Evolutionary conservation across 805 yeast genomes (phyloP).

Genomic region (Wickerhamiella sergipiensis): DNA sequence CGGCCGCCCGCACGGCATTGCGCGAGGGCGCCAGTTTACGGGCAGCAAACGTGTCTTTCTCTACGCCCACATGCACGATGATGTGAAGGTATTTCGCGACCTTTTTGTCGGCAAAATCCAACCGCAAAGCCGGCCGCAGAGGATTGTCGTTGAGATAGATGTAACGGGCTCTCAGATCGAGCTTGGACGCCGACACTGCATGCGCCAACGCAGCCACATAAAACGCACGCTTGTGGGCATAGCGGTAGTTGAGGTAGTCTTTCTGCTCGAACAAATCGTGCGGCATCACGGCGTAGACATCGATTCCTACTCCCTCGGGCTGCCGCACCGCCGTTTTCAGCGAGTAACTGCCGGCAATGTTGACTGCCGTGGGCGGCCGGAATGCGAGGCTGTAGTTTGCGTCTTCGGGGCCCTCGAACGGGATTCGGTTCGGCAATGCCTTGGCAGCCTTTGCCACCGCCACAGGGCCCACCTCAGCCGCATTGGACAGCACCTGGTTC

Average conservation of each 20-base stretch:
- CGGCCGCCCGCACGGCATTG: slow-evolving; percentile 51
- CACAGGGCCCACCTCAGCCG: slow-evolving; percentile 7
- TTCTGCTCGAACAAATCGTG: slow-evolving; percentile 58
- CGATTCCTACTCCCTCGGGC: slow-evolving; percentile 56
- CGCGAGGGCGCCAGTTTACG: slow-evolving; percentile 67
- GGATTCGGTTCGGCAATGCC: background rate
- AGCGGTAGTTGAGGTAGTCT: slow-evolving; percentile 82
- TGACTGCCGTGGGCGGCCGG: slow-evolving; percentile 55
- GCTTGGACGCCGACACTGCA: slow-evolving; percentile 34
- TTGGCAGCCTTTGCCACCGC: slow-evolving; percentile 1
- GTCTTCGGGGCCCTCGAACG: slow-evolving; percentile 3
- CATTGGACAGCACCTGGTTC: slow-evolving; percentile 33
- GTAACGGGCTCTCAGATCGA: slow-evolving; percentile 46
- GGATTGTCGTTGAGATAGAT: slow-evolving; percentile 63
- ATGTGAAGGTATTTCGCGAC: slow-evolving; percentile 42
- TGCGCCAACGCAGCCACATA: slow-evolving; percentile 71
- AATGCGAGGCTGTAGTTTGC: slow-evolving; percentile 56
- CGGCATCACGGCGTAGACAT: slow-evolving; percentile 77
- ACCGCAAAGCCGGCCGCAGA: slow-evolving; percentile 56
- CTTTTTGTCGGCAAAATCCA: slow-evolving; percentile 24
- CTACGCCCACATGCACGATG: slow-evolving; percentile 61
- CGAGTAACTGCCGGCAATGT: slow-evolving; percentile 82
- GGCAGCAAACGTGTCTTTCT: slow-evolving; percentile 53
- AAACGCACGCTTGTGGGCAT: slow-evolving; percentile 78
- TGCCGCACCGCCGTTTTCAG: slow-evolving; percentile 63